phyloP scores from a whole-genome alignment of 768 basidiomycete genomes.

The Lactarius indigo region DNA sequence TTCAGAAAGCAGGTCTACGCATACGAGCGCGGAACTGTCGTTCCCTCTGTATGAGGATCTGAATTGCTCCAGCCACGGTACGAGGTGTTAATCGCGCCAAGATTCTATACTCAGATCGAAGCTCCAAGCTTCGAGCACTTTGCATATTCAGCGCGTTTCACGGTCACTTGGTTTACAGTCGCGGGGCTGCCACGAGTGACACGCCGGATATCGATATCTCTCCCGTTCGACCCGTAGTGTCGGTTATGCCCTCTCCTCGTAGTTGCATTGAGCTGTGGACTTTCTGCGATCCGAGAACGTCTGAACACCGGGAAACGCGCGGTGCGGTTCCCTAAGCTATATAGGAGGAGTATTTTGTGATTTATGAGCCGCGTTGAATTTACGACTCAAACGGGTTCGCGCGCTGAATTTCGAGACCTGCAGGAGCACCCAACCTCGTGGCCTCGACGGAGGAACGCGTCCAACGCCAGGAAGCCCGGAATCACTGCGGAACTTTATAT shows the following conservation, averaged over 20 bases:
- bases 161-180: not conserved
- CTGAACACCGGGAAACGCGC: not conserved
- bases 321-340: not conserved
- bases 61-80: not conserved
- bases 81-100: not conserved
- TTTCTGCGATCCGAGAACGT: not conserved
- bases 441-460: not conserved
- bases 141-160: not conserved
- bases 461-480: not conserved
- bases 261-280: not conserved
- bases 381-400: not conserved
- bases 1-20: too few species aligned
- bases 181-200: not conserved
- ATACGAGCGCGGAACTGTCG: too few species aligned
- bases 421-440: not conserved
- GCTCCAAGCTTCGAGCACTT: not conserved
- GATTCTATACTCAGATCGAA: not conserved
- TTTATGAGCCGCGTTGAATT: not conserved
- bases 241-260: not conserved
- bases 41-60: not conserved
- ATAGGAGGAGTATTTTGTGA: not conserved
- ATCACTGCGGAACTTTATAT: not conserved
- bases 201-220: not conserved
- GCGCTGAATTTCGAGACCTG: not conserved
- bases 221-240: not conserved